Base-by-base conservation (phyloP, 164 flowering plant genomes). In the Stephania japonica region DNA sequence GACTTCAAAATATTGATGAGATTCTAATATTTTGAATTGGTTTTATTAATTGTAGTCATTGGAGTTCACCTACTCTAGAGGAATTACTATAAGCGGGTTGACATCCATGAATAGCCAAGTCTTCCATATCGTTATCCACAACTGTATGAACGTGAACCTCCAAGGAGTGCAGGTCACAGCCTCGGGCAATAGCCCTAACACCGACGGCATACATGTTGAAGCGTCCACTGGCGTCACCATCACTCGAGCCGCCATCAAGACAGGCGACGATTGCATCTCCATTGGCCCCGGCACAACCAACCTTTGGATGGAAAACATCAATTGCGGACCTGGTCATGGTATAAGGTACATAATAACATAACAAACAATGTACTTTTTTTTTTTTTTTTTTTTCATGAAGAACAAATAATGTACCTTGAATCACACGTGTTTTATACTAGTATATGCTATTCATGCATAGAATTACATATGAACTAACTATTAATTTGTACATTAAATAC, bases 251-350 rank as follows among this genome's bases (percentile, higher is more conserved):
- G 23, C 38, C 18, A 72, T 72, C 65, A 72, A 72, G 67, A 72
- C 73, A 0, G 73, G 73, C 9, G 73, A 70, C 11, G 73, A 70
- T 10, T 70, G 73, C 23, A 70, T 72, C 68, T 72, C 74, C 5
- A 47, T 72, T 7, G 69, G 74, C 24, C 68, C 74, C 18, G 74
- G 74, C 5, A 72, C 74, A 21, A 5, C 18, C 25, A 62, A 43
- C 23, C 13, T 72, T 4, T 43, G n/a, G 74, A 72, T 72, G 16
- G 67, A 63, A 14, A 38, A 49, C 5, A 65, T 72, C 1, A 23
- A 21, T 2, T 72, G 74, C 19, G 69, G 74, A 6, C 74, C 74
- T 24, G 74, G 69, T 16, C 74, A 72, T 44, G 74, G 74, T 5
- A 72, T 72, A 43, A 72, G 69, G 74, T 72, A 12, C 38, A 27